Percentiles rank a stretch among this genome's conserved stretches.
phyloP scores from a whole-genome alignment of 768 basidiomycete species.

The Trametes coccinea region DNA sequence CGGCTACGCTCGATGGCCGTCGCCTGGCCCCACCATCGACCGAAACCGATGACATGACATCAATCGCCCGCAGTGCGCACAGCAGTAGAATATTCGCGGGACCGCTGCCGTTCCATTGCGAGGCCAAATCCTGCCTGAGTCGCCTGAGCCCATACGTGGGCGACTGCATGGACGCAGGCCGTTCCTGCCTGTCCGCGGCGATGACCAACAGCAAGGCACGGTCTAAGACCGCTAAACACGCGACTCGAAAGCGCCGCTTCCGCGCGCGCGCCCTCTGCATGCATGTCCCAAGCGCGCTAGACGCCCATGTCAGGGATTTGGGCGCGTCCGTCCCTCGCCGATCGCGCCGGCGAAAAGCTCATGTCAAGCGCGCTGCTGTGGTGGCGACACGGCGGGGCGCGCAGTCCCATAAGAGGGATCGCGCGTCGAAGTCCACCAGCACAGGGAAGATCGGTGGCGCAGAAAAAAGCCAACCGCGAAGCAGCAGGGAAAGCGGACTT shows the following conservation, averaged over 20 bases:
- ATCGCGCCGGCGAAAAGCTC: not conserved
- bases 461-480: not conserved
- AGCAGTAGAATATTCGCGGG: too few species aligned
- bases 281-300: not conserved
- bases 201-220: not conserved
- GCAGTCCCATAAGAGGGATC: not conserved
- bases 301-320: not conserved
- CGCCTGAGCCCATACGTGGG: too few species aligned
- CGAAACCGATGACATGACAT: too few species aligned
- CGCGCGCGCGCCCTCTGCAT: not conserved
- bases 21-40: too few species aligned
- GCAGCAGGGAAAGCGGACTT: conserved; percentile 32
- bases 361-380: not conserved
- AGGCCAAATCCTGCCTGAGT: too few species aligned
- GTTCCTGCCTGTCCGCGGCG: not conserved
- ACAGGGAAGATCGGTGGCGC: not conserved
- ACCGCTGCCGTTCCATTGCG: too few species aligned
- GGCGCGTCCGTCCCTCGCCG: not conserved
- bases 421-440: conserved; percentile 1
- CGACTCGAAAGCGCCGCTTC: not conserved
- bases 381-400: conserved; percentile 5
- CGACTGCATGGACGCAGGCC: too few species aligned
- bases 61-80: too few species aligned
- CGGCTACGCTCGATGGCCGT: too few species aligned
- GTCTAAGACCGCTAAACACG: not conserved